These are phyloP conservation scores for Microdochium paspali DNA, from an alignment of 2,329 filamentous ascomycete genomes.

Conservation along the genomic window DNA sequence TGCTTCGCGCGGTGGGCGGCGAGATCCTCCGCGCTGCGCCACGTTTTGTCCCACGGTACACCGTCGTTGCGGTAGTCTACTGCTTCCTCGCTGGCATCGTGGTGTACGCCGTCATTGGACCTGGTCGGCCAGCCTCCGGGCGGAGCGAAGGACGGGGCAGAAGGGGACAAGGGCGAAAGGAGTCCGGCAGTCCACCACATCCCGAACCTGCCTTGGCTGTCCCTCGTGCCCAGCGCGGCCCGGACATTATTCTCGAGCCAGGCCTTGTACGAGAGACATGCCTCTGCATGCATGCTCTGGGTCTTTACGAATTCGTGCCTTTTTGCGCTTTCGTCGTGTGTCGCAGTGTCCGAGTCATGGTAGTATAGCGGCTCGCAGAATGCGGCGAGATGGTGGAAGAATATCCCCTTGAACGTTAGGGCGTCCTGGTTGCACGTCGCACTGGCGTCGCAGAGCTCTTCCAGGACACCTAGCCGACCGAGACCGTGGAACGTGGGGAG, in stretches of 20 bases:
- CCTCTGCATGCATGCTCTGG: constrained; percentile 38
- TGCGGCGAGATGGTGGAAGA: constrained; percentile 75
- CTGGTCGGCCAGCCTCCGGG: constrained; percentile 18
- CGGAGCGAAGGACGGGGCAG: neutral
- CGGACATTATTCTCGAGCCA: constrained; percentile 77
- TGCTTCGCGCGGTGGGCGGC: constrained; percentile 5
- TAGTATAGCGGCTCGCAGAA: constrained; percentile 63
- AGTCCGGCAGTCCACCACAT: constrained; percentile 72
- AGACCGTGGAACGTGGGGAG: constrained; percentile 61
- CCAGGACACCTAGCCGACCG: constrained; percentile 69
- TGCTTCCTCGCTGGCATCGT: constrained; percentile 13
- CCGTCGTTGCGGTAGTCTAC: constrained; percentile 40
- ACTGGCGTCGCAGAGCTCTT: constrained; percentile 71
- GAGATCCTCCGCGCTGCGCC: constrained; percentile 1
- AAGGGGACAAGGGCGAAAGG: constrained; percentile 10
- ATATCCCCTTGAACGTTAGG: constrained; percentile 92
- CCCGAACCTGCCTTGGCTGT: constrained; percentile 64
- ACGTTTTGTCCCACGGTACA: constrained; percentile 20
- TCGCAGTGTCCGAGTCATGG: constrained; percentile 21
- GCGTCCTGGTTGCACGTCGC: constrained; percentile 72
- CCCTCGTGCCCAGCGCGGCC: constrained; percentile 62
- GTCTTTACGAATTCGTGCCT: constrained; percentile 17
- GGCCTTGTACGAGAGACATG: constrained; percentile 55
- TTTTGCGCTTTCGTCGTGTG: constrained; percentile 15
- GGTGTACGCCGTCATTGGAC: constrained; percentile 27